Conservation (phyloP, 2,329 filamentous ascomycete species). For the Sclerotinia sclerotiorum region DNA sequence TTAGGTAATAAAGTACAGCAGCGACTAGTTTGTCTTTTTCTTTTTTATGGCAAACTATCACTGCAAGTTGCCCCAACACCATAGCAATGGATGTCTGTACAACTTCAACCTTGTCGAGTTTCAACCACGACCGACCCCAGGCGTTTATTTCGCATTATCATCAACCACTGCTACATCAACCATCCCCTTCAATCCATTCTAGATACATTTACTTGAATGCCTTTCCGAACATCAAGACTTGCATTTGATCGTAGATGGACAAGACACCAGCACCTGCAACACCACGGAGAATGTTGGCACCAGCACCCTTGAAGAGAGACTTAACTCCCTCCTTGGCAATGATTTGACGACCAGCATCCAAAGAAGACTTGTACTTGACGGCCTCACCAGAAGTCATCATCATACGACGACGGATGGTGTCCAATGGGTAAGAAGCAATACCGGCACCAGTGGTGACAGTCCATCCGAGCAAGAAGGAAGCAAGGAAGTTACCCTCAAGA, state of each 20-base stretch:
- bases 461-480: conserved; percentile 98
- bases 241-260: conserved; percentile 99
- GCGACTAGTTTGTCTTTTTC: conserved; percentile 30
- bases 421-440: conserved; percentile 99
- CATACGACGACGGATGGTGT: conserved; percentile 99
- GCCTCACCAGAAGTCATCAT: conserved; percentile 99
- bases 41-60: conserved; percentile 29
- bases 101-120: conserved; percentile 39
- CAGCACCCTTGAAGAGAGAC: conserved; percentile 99
- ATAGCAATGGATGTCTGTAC: conserved; percentile 40
- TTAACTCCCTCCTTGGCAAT: conserved; percentile 95
- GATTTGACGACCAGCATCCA: conserved; percentile 96
- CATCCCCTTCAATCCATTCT: conserved; percentile 27
- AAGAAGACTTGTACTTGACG: conserved; percentile 98
- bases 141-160: conserved; percentile 26
- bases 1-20: conserved; percentile 44
- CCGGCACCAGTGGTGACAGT: conserved; percentile 99
- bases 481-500: conserved; percentile 98
- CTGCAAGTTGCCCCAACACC: conserved; percentile 42
- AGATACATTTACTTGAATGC: conserved; percentile 72
- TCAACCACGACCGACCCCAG: conserved; percentile 29
- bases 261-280: conserved; percentile 99
- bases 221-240: conserved; percentile 99
- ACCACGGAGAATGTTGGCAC: conserved; percentile 99
- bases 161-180: conserved; percentile 9